Evolutionary conservation across 2,329 filamentous ascomycete genomes (phyloP).

Genomic region (Penicillium polonicum): DNA sequence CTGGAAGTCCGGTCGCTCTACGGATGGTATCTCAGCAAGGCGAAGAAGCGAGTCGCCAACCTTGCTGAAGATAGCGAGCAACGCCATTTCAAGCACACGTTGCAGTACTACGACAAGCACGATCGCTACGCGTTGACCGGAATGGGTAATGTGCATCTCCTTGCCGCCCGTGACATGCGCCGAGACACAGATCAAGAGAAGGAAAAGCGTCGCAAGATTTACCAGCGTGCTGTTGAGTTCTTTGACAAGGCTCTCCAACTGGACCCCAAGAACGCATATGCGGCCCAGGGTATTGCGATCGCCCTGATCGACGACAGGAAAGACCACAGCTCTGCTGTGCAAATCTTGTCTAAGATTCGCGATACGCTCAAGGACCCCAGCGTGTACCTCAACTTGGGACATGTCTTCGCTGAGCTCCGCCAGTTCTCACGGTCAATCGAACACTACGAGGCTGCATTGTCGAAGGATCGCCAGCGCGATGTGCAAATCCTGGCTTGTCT

Average conservation of each 20-base stretch:
- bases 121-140: slow-evolving; percentile 94
- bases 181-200: slow-evolving; percentile 85
- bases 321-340: slow-evolving; percentile 75
- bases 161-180: slow-evolving; percentile 89
- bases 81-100: slow-evolving; percentile 91
- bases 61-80: slow-evolving; percentile 88
- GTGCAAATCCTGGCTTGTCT: slow-evolving; percentile 79
- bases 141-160: slow-evolving; percentile 93
- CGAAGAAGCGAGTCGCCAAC: slow-evolving; percentile 77
- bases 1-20: slow-evolving; percentile 90
- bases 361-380: slow-evolving; percentile 87
- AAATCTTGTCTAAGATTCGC: slow-evolving; percentile 85
- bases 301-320: slow-evolving; percentile 93
- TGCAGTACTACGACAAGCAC: slow-evolving; percentile 94
- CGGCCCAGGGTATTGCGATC: slow-evolving; percentile 93
- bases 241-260: slow-evolving; percentile 95
- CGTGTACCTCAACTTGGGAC: slow-evolving; percentile 89
- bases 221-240: slow-evolving; percentile 92
- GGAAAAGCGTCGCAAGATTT: slow-evolving; percentile 82
- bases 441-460: slow-evolving; percentile 81
- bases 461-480: slow-evolving; percentile 76
- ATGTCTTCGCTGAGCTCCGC: slow-evolving; percentile 84
- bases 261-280: slow-evolving; percentile 94
- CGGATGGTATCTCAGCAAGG: slow-evolving; percentile 91
- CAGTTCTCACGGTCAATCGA: slow-evolving; percentile 92